Base-by-base conservation (phyloP, 1,139 yeast species). In the Martiniozyma asiatica region DNA sequence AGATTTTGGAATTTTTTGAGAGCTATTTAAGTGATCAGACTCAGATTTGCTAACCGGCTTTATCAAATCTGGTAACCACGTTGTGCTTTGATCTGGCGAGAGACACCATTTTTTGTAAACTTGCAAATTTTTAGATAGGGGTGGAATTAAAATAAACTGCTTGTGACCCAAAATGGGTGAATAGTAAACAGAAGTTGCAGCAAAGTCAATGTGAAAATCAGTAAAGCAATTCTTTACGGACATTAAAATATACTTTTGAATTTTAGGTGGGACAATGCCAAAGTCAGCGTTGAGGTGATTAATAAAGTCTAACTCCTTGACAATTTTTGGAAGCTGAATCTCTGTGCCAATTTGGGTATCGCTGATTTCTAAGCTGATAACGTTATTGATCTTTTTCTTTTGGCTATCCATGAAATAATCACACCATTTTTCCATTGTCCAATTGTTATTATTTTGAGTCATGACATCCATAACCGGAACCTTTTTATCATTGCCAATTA, bases 391-490 rank as follows among this genome's bases (percentile, higher is more conserved):
- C 23, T 85, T 56, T 41, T 77, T 87, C 26, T 92, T 58, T 3
- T 55, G 51, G 1, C 55, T 55, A 3, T 60, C 50, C 25, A 68
- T 63, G 51, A 73, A 82, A 52, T 84, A 84, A 24, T 78, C 76
- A 32, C 74, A 58, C 95, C 95, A 85, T 38, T 61, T 63, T 1
- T 65, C 65, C 61, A 84, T 56, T 20, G 68, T 64, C 95, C 95
- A 85, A 5, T 55, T 45, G 12, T 20, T 22, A 20, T 71, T 65
- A 36, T 77, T 79, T 44, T 85, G 96, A 0, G 93, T 76, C 13
- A 81, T 63, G 5, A 84, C 94, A 48, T 85, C 94, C 92, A 82
- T 81, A 1, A 85, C 95, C 37, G 84, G 94, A 2, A 85, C 66
- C 0, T 68, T 66, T 3, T 60, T 56, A 24, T 75, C 79, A 2